Evolutionary conservation across 2,329 filamentous ascomycete species (phyloP).

Genomic region (Pseudocercospora pini-densiflorae): DNA sequence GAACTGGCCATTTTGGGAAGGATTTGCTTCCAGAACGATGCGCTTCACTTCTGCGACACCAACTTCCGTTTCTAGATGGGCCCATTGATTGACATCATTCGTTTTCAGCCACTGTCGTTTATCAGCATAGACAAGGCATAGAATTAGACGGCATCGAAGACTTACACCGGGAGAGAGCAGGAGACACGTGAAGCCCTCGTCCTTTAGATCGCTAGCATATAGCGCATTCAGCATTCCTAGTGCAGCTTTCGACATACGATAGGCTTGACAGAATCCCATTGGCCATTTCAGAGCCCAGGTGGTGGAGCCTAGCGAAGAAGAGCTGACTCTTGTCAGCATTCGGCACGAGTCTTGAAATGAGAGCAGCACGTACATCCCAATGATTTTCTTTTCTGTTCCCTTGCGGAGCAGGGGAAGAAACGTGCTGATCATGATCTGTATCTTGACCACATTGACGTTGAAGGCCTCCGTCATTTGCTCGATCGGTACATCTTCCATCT

Average conservation of each 20-base stretch:
- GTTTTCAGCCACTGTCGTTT: neutral
- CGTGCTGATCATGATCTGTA: constrained; percentile 46
- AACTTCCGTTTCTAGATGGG: neutral
- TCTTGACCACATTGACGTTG: constrained; percentile 44
- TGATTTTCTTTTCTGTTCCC: constrained; percentile 49
- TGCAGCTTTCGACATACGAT: constrained; percentile 55
- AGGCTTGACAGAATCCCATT: constrained; percentile 39
- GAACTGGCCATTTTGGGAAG: neutral
- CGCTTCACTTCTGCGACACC: constrained; percentile 3
- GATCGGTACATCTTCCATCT: constrained; percentile 7
- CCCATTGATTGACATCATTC: neutral
- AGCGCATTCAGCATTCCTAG: constrained; percentile 55
- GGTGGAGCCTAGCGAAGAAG: constrained; percentile 51
- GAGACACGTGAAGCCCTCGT: constrained; percentile 51
- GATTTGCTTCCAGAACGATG: constrained; percentile 1
- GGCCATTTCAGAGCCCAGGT: constrained; percentile 31
- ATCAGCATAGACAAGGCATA: neutral
- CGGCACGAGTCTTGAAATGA: too few species aligned
- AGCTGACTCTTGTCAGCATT: constrained; percentile 33
- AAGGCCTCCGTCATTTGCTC: constrained; percentile 13
- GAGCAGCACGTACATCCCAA: constrained; percentile 44
- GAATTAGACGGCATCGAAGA: neutral
- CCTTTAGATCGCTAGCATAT: constrained; percentile 43
- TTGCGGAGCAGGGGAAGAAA: constrained; percentile 44
- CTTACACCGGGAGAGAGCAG: constrained; percentile 52